phyloP scores from a whole-genome alignment of 1,284 basidiomycete species.

The Ceratobasidium sp. region DNA sequence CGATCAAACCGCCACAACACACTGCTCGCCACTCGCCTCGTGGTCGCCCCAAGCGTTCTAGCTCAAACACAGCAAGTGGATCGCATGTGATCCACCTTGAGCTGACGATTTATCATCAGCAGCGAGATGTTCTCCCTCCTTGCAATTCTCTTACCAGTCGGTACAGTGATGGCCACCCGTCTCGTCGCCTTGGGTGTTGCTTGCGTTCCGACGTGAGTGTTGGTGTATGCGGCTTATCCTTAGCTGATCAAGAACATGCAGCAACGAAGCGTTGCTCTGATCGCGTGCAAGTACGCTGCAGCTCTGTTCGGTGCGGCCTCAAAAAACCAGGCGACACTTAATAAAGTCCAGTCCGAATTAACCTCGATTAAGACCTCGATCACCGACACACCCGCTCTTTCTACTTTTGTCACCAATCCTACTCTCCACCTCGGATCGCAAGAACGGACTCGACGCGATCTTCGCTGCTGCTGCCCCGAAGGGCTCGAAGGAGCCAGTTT shows the following conservation, averaged over 20 bases:
- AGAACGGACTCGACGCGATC: conserved; percentile 73
- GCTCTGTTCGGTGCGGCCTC: conserved; percentile 92
- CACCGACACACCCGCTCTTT: conserved; percentile 70
- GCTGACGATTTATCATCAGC: too few relatives aligned
- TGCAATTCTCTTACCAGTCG: conserved; percentile 34
- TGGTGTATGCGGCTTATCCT: neutral
- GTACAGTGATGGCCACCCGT: conserved; percentile 29
- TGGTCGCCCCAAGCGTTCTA: too few relatives aligned
- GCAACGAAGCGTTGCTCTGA: conserved; percentile 63
- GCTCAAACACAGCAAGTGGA: too few relatives aligned
- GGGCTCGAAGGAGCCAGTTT: conserved; percentile 75
- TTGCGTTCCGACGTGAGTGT: conserved; percentile 8
- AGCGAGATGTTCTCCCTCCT: too few relatives aligned
- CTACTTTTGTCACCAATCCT: conserved; percentile 87
- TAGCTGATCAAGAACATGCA: neutral
- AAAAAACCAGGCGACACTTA: conserved; percentile 81
- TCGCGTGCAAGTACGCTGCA: conserved; percentile 92
- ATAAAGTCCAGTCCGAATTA: conserved; percentile 86
- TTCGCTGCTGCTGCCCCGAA: conserved; percentile 64
- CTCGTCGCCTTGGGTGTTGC: conserved; percentile 17
- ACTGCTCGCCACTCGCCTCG: too few relatives aligned
- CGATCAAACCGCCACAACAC: too few relatives aligned
- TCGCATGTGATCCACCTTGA: too few relatives aligned
- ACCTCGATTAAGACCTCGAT: conserved; percentile 73
- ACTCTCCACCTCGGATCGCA: conserved; percentile 81